Percentiles rank a stretch among this genome's conserved stretches.
phyloP scores from a whole-genome alignment of 2,329 filamentous ascomycete genomes.

The Colletotrichum orbiculare region DNA sequence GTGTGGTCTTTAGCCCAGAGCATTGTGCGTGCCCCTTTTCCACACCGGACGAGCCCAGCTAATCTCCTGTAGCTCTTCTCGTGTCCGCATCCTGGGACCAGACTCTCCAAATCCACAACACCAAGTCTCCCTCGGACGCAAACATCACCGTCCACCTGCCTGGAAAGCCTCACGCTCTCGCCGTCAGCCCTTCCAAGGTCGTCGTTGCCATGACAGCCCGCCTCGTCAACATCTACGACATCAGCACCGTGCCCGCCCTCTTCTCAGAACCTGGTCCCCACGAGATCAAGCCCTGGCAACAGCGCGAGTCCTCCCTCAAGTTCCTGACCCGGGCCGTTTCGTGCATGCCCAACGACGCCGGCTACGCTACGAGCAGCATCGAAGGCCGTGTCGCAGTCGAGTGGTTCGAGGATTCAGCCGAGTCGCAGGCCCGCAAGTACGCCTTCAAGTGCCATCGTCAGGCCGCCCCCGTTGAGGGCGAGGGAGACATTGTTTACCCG shows the following conservation, averaged over 20 bases:
- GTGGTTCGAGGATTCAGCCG: constrained; percentile 92
- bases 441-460: constrained; percentile 99
- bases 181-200: constrained; percentile 80
- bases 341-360: constrained; percentile 96
- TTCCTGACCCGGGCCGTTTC: constrained; percentile 94
- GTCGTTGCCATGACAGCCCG: constrained; percentile 96
- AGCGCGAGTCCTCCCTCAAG: constrained; percentile 92
- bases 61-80: constrained; percentile 67
- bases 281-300: constrained; percentile 84
- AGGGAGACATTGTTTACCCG: constrained; percentile 86
- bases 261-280: constrained; percentile 61
- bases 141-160: constrained; percentile 78
- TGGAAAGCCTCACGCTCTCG: constrained; percentile 89
- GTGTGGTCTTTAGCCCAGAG: constrained; percentile 82
- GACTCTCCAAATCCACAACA: constrained; percentile 86
- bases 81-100: constrained; percentile 95
- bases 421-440: constrained; percentile 93
- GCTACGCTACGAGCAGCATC: constrained; percentile 92
- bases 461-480: constrained; percentile 69
- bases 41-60: constrained; percentile 6
- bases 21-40: constrained; percentile 63
- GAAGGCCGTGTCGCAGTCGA: constrained; percentile 97
- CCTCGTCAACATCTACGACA: constrained; percentile 94
- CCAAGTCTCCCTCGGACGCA: constrained; percentile 60
- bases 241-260: constrained; percentile 72